A percentile compares a stretch with the other conserved stretches of the same genome.
Evolutionary conservation across 495 filamentous ascomycete genomes (phyloP).

Genomic region (Penicillium canescens): DNA sequence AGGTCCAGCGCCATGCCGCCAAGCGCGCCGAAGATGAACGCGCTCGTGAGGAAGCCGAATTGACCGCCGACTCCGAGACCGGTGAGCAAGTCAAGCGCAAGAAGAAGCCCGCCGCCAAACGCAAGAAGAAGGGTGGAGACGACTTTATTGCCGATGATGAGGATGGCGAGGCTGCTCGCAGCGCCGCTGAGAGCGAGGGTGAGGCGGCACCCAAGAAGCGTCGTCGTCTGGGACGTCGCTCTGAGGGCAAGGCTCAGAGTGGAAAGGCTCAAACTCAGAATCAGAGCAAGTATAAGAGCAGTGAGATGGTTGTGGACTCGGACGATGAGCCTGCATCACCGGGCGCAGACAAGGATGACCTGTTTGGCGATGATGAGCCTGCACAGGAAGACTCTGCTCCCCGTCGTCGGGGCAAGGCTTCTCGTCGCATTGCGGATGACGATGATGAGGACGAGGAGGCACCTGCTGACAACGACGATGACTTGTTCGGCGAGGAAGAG

Average conservation of each 20-base stretch:
- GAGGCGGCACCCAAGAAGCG: conserved; percentile 50
- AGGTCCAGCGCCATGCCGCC: conserved; percentile 69
- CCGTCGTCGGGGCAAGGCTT: conserved; percentile 37
- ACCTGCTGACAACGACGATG: conserved; percentile 17
- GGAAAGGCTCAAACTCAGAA: conserved; percentile 21
- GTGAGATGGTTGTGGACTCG: conserved; percentile 76
- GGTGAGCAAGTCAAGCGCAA: conserved; percentile 74
- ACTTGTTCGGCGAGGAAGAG: conserved; percentile 24
- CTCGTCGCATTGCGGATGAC: conserved; percentile 44
- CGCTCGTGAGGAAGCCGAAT: conserved; percentile 64
- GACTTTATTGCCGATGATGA: conserved; percentile 30
- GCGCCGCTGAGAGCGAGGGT: conserved; percentile 33
- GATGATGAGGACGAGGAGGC: conserved; percentile 43
- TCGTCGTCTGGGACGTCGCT: conserved; percentile 52
- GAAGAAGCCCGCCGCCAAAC: conserved; percentile 56
- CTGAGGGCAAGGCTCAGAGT: conserved; percentile 56
- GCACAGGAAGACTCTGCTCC: conserved; percentile 32
- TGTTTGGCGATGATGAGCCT: conserved; percentile 32
- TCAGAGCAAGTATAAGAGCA: conserved; percentile 70
- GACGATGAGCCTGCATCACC: conserved; percentile 56
- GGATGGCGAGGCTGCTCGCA: conserved; percentile 13
- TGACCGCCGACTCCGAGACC: conserved; percentile 74
- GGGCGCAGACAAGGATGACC: conserved; percentile 34
- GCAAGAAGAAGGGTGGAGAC: conserved; percentile 64
- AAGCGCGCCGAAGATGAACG: conserved; percentile 72